phyloP scores from a whole-genome alignment of 305 asterid genomes.

The Nicotiana rustica region DNA sequence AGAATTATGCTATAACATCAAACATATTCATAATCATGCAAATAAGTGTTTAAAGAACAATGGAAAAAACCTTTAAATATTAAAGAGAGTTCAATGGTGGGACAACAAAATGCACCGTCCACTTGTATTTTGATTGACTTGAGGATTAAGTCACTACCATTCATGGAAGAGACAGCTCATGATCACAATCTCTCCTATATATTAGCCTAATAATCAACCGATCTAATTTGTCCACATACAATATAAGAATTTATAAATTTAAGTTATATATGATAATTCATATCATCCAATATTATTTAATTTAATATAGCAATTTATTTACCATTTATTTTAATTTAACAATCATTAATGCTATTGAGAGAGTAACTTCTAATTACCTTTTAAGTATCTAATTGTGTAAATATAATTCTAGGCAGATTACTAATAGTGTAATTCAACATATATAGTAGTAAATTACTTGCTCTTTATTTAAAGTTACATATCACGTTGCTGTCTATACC shows the following conservation, averaged over 20 bases:
- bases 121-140: slow-evolving; percentile 34
- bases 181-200: not conserved
- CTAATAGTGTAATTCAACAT: too few species aligned
- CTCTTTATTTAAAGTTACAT: too few species aligned
- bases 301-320: not conserved
- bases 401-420: too few species aligned
- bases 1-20: not conserved
- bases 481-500: too few species aligned
- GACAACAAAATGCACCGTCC: slow-evolving; percentile 33
- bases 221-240: not conserved
- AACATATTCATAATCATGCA: not conserved
- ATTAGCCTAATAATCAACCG: not conserved
- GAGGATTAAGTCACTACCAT: slow-evolving; percentile 42
- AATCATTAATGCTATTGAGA: too few species aligned
- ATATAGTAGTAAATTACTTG: too few species aligned
- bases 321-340: not conserved
- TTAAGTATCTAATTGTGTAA: not conserved
- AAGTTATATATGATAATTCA: too few species aligned
- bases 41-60: slow-evolving; percentile 1
- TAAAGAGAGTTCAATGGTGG: slow-evolving; percentile 1
- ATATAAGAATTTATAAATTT: too few species aligned
- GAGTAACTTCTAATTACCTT: not conserved
- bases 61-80: not conserved
- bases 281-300: too few species aligned
- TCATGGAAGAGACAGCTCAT: slow-evolving; percentile 26